phyloP scores from a whole-genome alignment of 2,329 filamentous ascomycete genomes.

The Scolecobasidium constrictum region DNA sequence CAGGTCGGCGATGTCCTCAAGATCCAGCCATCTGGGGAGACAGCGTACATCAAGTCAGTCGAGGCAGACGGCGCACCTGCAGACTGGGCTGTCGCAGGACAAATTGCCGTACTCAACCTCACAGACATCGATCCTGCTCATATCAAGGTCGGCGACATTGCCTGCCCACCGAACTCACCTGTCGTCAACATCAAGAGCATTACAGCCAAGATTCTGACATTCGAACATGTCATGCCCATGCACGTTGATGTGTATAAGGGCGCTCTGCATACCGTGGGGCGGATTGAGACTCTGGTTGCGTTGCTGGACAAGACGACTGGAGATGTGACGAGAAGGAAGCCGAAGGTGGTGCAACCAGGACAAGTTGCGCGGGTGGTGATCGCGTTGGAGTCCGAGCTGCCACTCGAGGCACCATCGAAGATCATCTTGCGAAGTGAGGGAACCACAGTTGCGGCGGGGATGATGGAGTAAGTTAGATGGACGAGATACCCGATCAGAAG shows the following conservation, averaged over 20 bases:
- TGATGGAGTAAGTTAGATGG: no score
- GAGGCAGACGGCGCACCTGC: slow-evolving; percentile 61
- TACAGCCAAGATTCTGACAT: slow-evolving; percentile 74
- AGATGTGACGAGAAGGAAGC: slow-evolving; percentile 67
- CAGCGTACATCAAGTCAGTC: slow-evolving; percentile 69
- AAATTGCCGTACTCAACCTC: slow-evolving; percentile 77
- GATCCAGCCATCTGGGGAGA: slow-evolving; percentile 71
- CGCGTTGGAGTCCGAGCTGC: slow-evolving; percentile 49
- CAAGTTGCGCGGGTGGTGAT: slow-evolving; percentile 66
- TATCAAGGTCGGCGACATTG: slow-evolving; percentile 66
- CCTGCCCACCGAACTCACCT: slow-evolving; percentile 60
- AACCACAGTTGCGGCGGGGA: slow-evolving; percentile 75
- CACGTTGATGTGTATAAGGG: slow-evolving; percentile 82
- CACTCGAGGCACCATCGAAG: slow-evolving; percentile 68
- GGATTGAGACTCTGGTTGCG: slow-evolving; percentile 60
- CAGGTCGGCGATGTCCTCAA: slow-evolving; percentile 75
- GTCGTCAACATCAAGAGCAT: slow-evolving; percentile 64
- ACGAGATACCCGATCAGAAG: no score
- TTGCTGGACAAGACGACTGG: slow-evolving; percentile 71
- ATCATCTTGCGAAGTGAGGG: slow-evolving; percentile 74
- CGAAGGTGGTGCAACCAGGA: slow-evolving; percentile 71
- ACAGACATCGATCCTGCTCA: slow-evolving; percentile 76
- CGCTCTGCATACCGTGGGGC: slow-evolving; percentile 65
- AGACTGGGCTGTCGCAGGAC: slow-evolving; percentile 88
- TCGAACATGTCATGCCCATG: slow-evolving; percentile 83